A percentile compares a stretch with the other conserved stretches of the same genome.
Conservation (phyloP, 2,329 filamentous ascomycete species). For the Dissoconium aciculare region DNA sequence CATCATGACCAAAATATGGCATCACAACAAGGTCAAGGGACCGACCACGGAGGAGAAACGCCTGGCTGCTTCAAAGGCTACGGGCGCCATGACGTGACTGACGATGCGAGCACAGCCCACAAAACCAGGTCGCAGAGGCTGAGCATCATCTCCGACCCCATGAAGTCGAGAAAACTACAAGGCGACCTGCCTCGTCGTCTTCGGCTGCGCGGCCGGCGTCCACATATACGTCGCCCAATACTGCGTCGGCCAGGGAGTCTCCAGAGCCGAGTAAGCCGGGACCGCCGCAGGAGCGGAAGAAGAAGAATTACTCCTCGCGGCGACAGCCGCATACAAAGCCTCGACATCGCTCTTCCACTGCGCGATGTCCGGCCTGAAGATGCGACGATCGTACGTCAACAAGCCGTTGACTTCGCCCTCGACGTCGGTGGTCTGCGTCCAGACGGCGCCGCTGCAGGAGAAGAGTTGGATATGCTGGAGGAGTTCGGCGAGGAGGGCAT, state of each 20-base stretch:
- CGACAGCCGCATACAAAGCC: constrained; percentile 42
- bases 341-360: constrained; percentile 49
- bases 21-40: too few relatives aligned
- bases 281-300: constrained; percentile 3
- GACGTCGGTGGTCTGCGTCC: constrained; percentile 61
- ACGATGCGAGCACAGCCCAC: too few relatives aligned
- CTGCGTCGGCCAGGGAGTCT: constrained; percentile 7
- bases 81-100: too few relatives aligned
- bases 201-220: constrained; percentile 9
- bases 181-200: constrained; percentile 6
- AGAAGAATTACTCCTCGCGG: constrained; percentile 11
- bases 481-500: constrained; percentile 36
- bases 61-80: too few relatives aligned
- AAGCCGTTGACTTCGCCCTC: constrained; percentile 62
- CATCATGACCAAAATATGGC: too few relatives aligned
- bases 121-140: too few relatives aligned
- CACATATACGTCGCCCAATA: constrained; percentile 7
- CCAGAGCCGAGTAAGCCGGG: constrained; percentile 2
- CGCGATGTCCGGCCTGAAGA: constrained; percentile 34
- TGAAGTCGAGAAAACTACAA: too few relatives aligned
- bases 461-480: constrained; percentile 38
- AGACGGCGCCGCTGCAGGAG: constrained; percentile 52
- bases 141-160: too few relatives aligned
- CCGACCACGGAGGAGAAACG: too few relatives aligned
- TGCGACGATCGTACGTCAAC: constrained; percentile 46